These are phyloP conservation scores for Colletotrichum lini DNA, from an alignment of 2,329 filamentous ascomycete genomes.

Conservation along the genomic window DNA sequence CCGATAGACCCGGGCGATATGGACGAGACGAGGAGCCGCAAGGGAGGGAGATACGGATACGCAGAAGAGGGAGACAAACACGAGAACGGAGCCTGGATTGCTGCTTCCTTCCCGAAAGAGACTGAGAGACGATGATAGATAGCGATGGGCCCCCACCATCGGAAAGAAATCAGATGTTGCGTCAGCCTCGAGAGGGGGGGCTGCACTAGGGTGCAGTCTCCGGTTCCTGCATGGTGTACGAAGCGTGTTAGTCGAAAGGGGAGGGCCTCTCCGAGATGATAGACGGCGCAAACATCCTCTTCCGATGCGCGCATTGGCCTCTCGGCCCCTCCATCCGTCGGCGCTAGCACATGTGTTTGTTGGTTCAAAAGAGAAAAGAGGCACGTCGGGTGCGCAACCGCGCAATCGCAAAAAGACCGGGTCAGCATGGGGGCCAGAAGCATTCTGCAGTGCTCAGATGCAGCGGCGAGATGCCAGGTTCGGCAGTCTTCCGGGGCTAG, in stretches of 20 bases:
- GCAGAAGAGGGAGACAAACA: background rate
- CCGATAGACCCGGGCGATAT: constrained; percentile 10
- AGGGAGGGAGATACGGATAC: background rate
- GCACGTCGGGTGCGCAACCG: background rate
- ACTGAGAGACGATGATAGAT: constrained; percentile 8
- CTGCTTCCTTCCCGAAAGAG: constrained; percentile 14
- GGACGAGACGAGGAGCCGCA: background rate
- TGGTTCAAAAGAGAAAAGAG: constrained; percentile 2
- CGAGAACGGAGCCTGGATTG: constrained; percentile 13
- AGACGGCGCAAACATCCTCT: constrained; percentile 20
- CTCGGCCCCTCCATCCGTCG: constrained; percentile 25
- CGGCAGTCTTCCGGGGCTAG: constrained; percentile 33
- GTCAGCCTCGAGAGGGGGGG: constrained; percentile 11
- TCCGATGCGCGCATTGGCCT: constrained; percentile 15
- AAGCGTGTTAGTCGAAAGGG: constrained; percentile 16
- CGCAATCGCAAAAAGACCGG: background rate
- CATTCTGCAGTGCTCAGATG: constrained; percentile 27
- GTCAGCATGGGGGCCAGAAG: background rate
- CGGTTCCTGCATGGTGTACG: constrained; percentile 6
- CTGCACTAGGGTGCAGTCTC: background rate
- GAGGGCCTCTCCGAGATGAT: constrained; percentile 22
- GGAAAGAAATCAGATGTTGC: constrained; percentile 22
- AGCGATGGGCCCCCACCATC: constrained; percentile 25
- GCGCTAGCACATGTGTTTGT: constrained; percentile 31
- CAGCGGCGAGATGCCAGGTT: constrained; percentile 28